phyloP scores from a whole-genome alignment of 768 basidiomycete genomes.

The Kwoniella newhampshirensis region DNA sequence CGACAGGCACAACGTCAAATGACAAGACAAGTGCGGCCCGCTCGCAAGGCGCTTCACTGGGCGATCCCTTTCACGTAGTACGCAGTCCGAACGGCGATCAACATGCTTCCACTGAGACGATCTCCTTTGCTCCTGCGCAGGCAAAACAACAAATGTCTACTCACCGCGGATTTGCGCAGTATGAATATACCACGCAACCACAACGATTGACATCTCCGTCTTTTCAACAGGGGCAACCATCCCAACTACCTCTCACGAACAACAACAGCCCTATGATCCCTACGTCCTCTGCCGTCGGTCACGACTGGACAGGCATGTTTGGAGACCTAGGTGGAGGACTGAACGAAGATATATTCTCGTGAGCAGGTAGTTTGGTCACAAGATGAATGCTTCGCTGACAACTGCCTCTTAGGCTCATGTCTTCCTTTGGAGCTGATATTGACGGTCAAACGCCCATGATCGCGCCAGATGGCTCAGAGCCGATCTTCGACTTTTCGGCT shows the following conservation, averaged over 20 bases:
- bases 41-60: background rate
- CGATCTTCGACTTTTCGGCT: constrained; percentile 14
- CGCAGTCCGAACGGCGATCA: background rate
- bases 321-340: constrained; percentile 27
- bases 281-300: constrained; percentile 4
- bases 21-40: background rate
- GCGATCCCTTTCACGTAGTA: background rate
- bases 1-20: background rate
- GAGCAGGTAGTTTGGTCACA: constrained; percentile 2
- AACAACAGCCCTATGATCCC: background rate
- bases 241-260: background rate
- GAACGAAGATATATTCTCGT: constrained; percentile 40
- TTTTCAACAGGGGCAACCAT: no score
- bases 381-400: background rate
- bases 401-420: constrained; percentile 16
- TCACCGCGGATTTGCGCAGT: no score
- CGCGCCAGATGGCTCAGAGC: constrained; percentile 2
- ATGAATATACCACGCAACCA: no score
- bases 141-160: no score
- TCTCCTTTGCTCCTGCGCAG: background rate
- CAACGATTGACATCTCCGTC: no score
- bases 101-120: no score
- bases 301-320: constrained; percentile 23
- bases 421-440: constrained; percentile 21
- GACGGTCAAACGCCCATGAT: constrained; percentile 8